phyloP scores from a whole-genome alignment of 257 asterid genomes.

The Ilex aquifolium region DNA sequence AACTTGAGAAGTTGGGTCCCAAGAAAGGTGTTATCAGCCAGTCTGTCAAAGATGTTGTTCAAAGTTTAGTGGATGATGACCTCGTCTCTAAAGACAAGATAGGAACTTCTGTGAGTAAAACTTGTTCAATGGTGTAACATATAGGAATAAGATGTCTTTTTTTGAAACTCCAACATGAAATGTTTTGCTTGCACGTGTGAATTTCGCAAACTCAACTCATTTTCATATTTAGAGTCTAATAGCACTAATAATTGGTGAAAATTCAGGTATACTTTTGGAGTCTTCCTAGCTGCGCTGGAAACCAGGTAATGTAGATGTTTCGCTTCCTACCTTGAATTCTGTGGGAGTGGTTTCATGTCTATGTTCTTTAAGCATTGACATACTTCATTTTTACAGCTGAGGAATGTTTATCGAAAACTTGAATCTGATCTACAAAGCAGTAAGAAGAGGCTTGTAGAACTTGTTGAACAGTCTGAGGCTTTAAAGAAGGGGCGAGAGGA shows the following conservation, averaged over 20 bases:
- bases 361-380: slow-evolving; percentile 3
- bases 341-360: not conserved
- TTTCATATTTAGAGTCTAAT: slow-evolving; percentile 8
- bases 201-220: slow-evolving; percentile 8
- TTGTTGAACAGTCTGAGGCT: slow-evolving; percentile 58
- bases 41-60: slow-evolving; percentile 94
- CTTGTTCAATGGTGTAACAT: slow-evolving; percentile 9
- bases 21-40: slow-evolving; percentile 90
- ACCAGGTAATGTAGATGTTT: slow-evolving; percentile 50
- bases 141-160: too few relatives aligned
- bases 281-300: slow-evolving; percentile 98
- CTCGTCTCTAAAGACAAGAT: slow-evolving; percentile 95
- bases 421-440: slow-evolving; percentile 66
- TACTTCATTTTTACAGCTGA: slow-evolving; percentile 42
- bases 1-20: slow-evolving; percentile 90
- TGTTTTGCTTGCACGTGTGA: slow-evolving; percentile 2
- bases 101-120: slow-evolving; percentile 87
- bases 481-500: slow-evolving; percentile 92
- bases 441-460: slow-evolving; percentile 58
- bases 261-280: slow-evolving; percentile 97
- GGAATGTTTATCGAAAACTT: slow-evolving; percentile 64
- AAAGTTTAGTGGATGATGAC: slow-evolving; percentile 88
- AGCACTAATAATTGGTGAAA: not conserved
- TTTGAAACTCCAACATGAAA: not conserved
- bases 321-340: not conserved